These are phyloP conservation scores for Umbelopsis isabellina DNA, from an alignment of 192 early-diverging fungal genomes.

Conservation along the genomic window DNA sequence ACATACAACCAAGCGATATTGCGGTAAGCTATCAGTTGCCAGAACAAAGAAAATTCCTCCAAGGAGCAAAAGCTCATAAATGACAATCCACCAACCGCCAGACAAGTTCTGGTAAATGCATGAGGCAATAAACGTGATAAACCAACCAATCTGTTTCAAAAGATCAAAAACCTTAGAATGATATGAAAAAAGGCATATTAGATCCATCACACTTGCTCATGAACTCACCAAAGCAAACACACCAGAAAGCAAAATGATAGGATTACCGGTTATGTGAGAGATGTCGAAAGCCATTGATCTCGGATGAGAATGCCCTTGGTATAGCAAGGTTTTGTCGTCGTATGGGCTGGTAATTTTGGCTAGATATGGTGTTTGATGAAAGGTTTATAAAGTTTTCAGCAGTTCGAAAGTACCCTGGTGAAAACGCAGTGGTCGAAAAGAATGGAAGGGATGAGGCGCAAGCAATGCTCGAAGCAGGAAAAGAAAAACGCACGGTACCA, in stretches of 20 bases:
- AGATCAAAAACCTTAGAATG: neutral
- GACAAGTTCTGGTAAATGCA: constrained; percentile 22
- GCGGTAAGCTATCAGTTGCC: neutral
- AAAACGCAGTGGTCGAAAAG: neutral
- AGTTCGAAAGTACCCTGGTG: neutral
- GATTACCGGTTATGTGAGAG: constrained; percentile 9
- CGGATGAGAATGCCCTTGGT: neutral
- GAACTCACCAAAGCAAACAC: constrained; percentile 2
- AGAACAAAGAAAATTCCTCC: constrained; percentile 19
- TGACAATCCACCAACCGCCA: constrained; percentile 37
- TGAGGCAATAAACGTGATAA: constrained; percentile 34
- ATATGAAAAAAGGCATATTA: neutral
- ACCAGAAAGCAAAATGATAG: constrained; percentile 12
- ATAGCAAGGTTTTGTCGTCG: constrained; percentile 17
- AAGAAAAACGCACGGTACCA: neutral
- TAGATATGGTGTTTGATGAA: neutral
- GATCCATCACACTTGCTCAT: neutral
- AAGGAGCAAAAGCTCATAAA: constrained; percentile 30
- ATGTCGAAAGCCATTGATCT: constrained; percentile 23
- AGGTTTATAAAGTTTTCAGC: neutral
- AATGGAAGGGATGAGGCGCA: constrained; percentile 7
- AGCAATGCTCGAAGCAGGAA: neutral
- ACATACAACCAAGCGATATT: constrained; percentile 20
- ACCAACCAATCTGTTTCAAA: constrained; percentile 30
- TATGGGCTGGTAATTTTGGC: constrained; percentile 11